phyloP scores from a whole-genome alignment of 2,329 filamentous ascomycete species.

The Fusarium algeriense region DNA sequence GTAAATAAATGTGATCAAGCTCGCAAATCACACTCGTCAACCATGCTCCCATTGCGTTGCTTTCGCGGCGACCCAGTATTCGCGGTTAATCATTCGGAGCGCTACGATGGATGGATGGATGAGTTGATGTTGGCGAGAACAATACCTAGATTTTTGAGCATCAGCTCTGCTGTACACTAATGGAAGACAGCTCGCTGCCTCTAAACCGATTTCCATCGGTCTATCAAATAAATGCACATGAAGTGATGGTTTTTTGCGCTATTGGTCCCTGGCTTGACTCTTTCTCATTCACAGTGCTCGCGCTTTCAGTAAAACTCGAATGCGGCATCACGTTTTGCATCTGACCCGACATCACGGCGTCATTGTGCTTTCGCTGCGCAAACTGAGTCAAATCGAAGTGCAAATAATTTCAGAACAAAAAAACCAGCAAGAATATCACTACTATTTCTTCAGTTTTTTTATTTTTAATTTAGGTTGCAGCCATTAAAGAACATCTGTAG shows the following conservation, averaged over 20 bases:
- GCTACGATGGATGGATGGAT: neutral
- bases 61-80: fast-evolving
- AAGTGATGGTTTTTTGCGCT: no score
- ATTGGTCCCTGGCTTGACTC: no score
- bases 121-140: neutral
- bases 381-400: no score
- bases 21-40: no score
- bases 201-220: neutral
- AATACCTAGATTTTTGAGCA: neutral
- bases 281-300: neutral
- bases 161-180: neutral
- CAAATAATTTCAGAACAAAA: no score
- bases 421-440: fast-evolving
- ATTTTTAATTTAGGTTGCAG: neutral
- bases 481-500: neutral
- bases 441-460: fast-evolving
- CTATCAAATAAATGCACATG: fast-evolving
- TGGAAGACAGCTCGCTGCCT: fast-evolving
- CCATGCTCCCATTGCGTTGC: fast-evolving
- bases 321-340: fast-evolving
- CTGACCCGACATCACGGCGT: fast-evolving
- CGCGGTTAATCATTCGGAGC: fast-evolving
- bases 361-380: fast-evolving
- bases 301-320: fast-evolving
- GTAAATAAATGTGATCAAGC: fast-evolving